These are phyloP conservation scores for Scheffersomyces quercinus DNA, from an alignment of 1,139 yeast genomes.

Conservation along the genomic window DNA sequence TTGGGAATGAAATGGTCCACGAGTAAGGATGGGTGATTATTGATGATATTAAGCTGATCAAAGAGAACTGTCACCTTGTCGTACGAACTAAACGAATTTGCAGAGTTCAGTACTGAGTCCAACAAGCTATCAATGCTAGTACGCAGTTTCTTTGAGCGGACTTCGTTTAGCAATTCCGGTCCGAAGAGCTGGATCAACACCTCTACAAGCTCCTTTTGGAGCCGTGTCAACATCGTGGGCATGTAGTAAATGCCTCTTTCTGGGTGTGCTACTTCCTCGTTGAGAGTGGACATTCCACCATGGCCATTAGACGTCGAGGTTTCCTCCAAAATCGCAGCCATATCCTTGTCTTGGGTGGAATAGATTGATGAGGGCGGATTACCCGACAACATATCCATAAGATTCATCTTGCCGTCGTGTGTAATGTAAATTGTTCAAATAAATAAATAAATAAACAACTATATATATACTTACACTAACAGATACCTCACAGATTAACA, in stretches of 20 bases:
- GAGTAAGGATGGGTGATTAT: conserved; percentile 65
- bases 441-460: too few relatives aligned
- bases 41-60: conserved; percentile 50
- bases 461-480: too few relatives aligned
- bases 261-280: neutral
- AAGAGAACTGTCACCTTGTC: conserved; percentile 36
- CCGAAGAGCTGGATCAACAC: conserved; percentile 53
- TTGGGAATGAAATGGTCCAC: conserved; percentile 78
- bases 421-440: too few relatives aligned
- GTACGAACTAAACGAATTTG: conserved; percentile 5
- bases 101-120: conserved; percentile 32
- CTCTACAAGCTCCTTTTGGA: conserved; percentile 59
- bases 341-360: conserved; percentile 5
- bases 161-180: conserved; percentile 39
- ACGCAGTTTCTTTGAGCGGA: conserved; percentile 23
- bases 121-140: conserved; percentile 41
- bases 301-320: neutral
- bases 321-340: conserved; percentile 2
- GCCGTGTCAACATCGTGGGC: conserved; percentile 54
- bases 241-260: conserved; percentile 42
- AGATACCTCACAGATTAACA: too few relatives aligned
- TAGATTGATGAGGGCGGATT: conserved; percentile 9
- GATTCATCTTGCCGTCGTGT: conserved; percentile 26
- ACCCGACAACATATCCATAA: conserved; percentile 37
- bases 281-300: neutral